phyloP scores from a whole-genome alignment of 805 yeast species.

The Priceomyces medius region DNA sequence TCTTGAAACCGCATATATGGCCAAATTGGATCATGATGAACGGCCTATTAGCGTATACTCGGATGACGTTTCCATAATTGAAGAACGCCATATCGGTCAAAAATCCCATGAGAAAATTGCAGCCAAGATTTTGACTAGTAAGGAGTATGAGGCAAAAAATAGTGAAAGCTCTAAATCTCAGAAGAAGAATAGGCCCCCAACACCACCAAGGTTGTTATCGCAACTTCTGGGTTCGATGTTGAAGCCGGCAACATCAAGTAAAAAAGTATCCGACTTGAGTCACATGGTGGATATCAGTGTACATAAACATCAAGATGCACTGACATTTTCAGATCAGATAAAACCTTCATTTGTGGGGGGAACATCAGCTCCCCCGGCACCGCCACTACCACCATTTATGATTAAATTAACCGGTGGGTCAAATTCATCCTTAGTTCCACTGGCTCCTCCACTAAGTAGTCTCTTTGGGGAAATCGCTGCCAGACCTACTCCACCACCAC shows the following conservation, averaged over 20 bases:
- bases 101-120: not conserved
- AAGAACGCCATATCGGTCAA: not conserved
- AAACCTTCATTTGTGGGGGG: no score
- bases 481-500: conserved; percentile 7
- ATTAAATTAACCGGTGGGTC: not conserved
- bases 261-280: no score
- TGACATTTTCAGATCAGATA: no score
- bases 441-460: conserved; percentile 1
- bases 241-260: not conserved
- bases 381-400: conserved; percentile 15
- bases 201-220: conserved; percentile 1
- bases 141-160: not conserved
- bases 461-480: not conserved
- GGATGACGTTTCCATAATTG: not conserved
- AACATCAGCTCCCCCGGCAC: conserved; percentile 15
- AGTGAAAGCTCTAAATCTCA: not conserved
- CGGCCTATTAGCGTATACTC: not conserved
- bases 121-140: not conserved
- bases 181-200: not conserved
- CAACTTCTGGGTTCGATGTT: not conserved
- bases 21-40: not conserved
- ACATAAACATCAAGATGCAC: no score
- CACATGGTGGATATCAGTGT: no score
- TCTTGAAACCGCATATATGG: not conserved
- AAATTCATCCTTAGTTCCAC: not conserved